Evolutionary conservation across 2,329 filamentous ascomycete genomes (phyloP).

Genomic region (Hortaea sp.): DNA sequence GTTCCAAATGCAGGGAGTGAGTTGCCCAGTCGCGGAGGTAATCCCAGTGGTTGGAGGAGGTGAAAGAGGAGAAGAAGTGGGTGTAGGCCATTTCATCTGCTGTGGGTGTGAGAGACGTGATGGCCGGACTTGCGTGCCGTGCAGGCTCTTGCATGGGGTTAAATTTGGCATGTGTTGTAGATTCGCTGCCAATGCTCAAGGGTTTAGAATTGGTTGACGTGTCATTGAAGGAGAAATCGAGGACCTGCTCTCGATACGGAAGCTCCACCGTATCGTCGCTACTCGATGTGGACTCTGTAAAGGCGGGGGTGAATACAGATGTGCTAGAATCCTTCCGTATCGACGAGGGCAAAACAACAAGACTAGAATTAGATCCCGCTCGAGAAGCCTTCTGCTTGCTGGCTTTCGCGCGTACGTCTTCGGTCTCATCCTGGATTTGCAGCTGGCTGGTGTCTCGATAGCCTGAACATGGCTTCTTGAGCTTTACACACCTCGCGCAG

Average conservation of each 20-base stretch:
- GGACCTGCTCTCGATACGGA: conserved; percentile 8
- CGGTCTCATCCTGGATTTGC: conserved; percentile 25
- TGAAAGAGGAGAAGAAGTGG: conserved; percentile 24
- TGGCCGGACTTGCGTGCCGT: neutral
- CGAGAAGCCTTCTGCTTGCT: conserved; percentile 13
- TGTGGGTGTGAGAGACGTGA: conserved; percentile 2
- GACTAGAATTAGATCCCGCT: conserved; percentile 1
- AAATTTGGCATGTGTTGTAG: neutral
- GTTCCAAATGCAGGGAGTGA: conserved; percentile 10
- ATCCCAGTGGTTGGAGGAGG: conserved; percentile 18
- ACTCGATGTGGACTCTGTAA: conserved; percentile 12
- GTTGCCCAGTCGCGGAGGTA: conserved; percentile 13
- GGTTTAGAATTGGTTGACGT: neutral
- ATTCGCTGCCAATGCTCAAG: neutral
- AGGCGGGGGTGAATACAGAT: conserved; percentile 9
- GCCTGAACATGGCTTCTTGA: conserved; percentile 21
- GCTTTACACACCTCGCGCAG: conserved; percentile 22
- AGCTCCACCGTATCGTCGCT: conserved; percentile 20
- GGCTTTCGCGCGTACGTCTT: conserved; percentile 17
- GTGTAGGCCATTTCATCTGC: conserved; percentile 18
- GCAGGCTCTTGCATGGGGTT: neutral
- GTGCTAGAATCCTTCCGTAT: conserved; percentile 5
- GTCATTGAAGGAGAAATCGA: neutral
- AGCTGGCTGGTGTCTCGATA: conserved; percentile 23
- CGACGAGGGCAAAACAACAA: conserved; percentile 1